phyloP scores from a whole-genome alignment of 495 filamentous ascomycete genomes.

The Melanomma pulvis-pyrius region DNA sequence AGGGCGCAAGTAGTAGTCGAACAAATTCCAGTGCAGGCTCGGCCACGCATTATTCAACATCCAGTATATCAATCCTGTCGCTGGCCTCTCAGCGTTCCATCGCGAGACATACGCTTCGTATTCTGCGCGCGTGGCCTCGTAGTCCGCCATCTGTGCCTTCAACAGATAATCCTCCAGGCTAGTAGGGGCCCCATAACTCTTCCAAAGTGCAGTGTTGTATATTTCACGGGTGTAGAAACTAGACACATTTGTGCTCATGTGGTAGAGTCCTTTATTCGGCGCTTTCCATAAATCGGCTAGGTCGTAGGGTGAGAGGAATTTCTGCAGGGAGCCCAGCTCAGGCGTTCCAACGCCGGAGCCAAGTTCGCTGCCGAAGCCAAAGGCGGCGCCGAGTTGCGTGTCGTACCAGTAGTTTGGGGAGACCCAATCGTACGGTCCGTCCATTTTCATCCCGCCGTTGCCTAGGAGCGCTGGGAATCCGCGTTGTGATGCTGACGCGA shows the following conservation, averaged over 20 bases:
- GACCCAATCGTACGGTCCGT: slow-evolving; percentile 69
- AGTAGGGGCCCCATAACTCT: slow-evolving; percentile 56
- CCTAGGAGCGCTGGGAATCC: slow-evolving; percentile 57
- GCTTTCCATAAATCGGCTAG: slow-evolving; percentile 58
- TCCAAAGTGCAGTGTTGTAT: slow-evolving; percentile 56
- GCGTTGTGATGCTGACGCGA: slow-evolving; percentile 60
- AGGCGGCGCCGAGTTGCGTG: slow-evolving; percentile 56
- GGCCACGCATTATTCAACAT: slow-evolving; percentile 71
- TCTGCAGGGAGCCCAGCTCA: slow-evolving; percentile 55
- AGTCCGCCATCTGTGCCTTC: slow-evolving; percentile 53
- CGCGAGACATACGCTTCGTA: slow-evolving; percentile 60
- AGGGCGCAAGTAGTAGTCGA: slow-evolving; percentile 65
- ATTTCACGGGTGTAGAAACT: slow-evolving; percentile 59
- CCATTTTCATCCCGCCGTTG: slow-evolving; percentile 67
- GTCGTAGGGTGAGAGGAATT: slow-evolving; percentile 57
- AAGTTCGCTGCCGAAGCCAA: slow-evolving; percentile 65
- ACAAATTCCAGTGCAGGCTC: slow-evolving; percentile 66
- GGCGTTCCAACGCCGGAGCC: slow-evolving; percentile 66
- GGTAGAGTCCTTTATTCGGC: slow-evolving; percentile 58
- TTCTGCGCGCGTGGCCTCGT: slow-evolving; percentile 63
- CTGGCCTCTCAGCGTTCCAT: slow-evolving; percentile 54
- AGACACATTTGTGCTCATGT: slow-evolving; percentile 60
- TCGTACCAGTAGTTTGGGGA: slow-evolving; percentile 67
- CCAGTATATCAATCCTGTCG: slow-evolving; percentile 68
- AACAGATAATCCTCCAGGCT: slow-evolving; percentile 59